These are phyloP conservation scores for Fragaria nilgerrensis DNA, from an alignment of 306 rosid genomes.

Conservation along the genomic window DNA sequence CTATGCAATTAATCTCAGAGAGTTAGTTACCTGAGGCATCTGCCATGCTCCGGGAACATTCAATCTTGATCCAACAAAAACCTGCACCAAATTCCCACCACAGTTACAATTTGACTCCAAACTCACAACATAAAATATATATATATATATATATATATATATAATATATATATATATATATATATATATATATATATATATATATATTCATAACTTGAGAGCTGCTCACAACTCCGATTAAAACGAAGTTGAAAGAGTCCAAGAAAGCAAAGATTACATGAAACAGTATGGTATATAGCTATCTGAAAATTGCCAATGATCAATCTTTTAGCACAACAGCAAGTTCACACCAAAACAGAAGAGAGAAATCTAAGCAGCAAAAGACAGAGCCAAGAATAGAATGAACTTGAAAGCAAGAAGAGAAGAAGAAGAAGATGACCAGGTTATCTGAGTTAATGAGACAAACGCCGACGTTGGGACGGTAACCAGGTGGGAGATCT, in stretches of 20 bases:
- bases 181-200: too few relatives aligned
- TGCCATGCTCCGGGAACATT: constrained; percentile 99
- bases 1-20: neutral
- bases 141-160: too few relatives aligned
- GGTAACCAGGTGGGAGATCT: constrained; percentile 86
- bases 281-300: neutral
- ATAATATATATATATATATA: too few relatives aligned
- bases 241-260: neutral
- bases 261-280: neutral
- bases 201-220: neutral
- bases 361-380: neutral
- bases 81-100: constrained; percentile 39
- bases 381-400: neutral
- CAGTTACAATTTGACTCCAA: constrained; percentile 15
- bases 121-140: neutral
- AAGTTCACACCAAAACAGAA: neutral
- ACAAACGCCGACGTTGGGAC: constrained; percentile 98
- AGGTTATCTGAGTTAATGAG: constrained; percentile 75
- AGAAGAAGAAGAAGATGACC: constrained; percentile 36
- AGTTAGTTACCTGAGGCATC: constrained; percentile 83
- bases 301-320: neutral
- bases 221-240: neutral
- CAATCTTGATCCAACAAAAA: constrained; percentile 90
- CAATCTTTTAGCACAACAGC: neutral
- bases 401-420: neutral